Evolutionary conservation across 2,329 filamentous ascomycete species (phyloP).

Genomic region (Cercospora sp.): DNA sequence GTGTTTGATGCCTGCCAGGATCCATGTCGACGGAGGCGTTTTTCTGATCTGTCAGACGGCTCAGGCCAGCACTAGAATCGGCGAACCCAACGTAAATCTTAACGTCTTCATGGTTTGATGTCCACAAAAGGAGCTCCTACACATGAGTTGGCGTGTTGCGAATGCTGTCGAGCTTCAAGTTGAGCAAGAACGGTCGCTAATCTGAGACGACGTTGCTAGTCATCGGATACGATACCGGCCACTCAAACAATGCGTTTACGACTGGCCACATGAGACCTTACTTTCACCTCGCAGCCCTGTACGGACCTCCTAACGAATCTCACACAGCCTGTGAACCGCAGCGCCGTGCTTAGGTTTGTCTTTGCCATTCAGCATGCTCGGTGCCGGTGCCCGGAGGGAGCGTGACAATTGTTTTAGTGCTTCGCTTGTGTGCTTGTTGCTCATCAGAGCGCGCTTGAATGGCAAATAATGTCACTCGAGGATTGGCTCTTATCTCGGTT

Average conservation of each 20-base stretch:
- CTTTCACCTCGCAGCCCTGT: background rate
- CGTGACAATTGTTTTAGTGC: background rate
- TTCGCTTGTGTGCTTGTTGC: background rate
- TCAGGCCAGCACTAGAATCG: conserved; percentile 2
- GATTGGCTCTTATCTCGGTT: background rate
- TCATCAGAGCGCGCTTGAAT: background rate
- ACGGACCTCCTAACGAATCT: background rate
- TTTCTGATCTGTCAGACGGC: background rate
- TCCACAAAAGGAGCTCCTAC: background rate
- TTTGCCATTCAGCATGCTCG: background rate
- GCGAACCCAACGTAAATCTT: conserved; percentile 1
- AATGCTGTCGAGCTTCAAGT: background rate
- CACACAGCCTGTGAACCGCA: background rate
- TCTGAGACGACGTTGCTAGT: conserved; percentile 1
- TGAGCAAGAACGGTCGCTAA: background rate
- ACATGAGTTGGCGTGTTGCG: background rate
- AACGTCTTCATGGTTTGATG: background rate
- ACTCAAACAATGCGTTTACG: background rate
- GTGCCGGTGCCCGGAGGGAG: background rate
- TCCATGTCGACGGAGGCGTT: conserved; percentile 19
- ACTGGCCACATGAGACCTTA: background rate
- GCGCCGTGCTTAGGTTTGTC: background rate
- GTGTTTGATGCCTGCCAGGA: conserved; percentile 11
- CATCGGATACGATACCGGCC: background rate
- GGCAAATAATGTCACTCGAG: background rate